Base-by-base conservation (phyloP, 495 filamentous ascomycete species). In the Penicillium canescens region DNA sequence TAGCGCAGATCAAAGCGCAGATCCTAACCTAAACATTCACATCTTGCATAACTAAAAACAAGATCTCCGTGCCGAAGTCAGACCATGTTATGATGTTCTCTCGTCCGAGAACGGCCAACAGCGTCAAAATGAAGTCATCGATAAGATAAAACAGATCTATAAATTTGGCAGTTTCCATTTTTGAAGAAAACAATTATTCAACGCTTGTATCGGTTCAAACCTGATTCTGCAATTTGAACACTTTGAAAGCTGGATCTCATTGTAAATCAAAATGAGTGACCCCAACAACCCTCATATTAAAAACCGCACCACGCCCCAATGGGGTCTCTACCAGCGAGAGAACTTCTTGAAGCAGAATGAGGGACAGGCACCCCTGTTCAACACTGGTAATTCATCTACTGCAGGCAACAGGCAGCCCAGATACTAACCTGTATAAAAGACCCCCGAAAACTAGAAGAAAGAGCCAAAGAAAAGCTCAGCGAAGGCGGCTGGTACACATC, bases 311-410 rank as follows among this genome's bases (percentile, higher is more conserved):
- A 86, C 83, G 1, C 82, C 83, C 18, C 81, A 85, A 73, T 86
- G 78, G 74, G 78, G 61, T 5, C 70, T 83, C 5, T 87, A 87
- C 54, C 84, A 87, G 48, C 72, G 83, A 3, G 81, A 86, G 58
- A 76, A 82, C 42, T 85, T 86, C 56, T 79, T 76, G 81, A 81
- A 76, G 18, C 61, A 70, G 24, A 86, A 86, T 44, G 73, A 81
- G 12, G 81, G 77, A 43, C 69, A 82, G 52, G 68, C 76, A 0
- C 71, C 79, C 0, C 77, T 72, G 0, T 87, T 88, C 60, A 85
- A 81, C 56, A 87, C 82, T 42, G 61, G 71, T 67, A 56, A 21
- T 50, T 14, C 9, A 23, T 20, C 10, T 34, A 11, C 45, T n/a
- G 20, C 14, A 37, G 6, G n/a, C 3, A 2, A 34, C 4, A 43